phyloP scores from a whole-genome alignment of 306 rosid species.

The Luffa aegyptiaca region DNA sequence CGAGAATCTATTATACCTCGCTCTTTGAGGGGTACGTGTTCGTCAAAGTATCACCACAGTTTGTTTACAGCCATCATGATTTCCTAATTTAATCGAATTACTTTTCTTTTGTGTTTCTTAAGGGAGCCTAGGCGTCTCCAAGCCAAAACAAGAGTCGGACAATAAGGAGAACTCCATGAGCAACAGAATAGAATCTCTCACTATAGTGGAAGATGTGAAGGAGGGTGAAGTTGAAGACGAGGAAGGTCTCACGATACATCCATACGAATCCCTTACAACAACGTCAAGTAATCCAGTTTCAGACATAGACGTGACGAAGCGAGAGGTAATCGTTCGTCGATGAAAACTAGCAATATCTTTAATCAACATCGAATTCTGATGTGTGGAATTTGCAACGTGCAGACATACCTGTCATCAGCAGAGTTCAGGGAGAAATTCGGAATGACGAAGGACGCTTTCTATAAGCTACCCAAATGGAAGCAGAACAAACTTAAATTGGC shows the following conservation, averaged over 20 bases:
- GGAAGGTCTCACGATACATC: slow-evolving; percentile 61
- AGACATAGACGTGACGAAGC: slow-evolving; percentile 75
- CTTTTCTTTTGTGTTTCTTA: slow-evolving; percentile 10
- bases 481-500: slow-evolving; percentile 95
- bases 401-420: slow-evolving; percentile 69
- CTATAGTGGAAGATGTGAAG: slow-evolving; percentile 68
- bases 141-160: slow-evolving; percentile 30
- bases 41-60: background rate
- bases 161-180: slow-evolving; percentile 42
- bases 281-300: slow-evolving; percentile 41
- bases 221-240: slow-evolving; percentile 87
- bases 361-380: slow-evolving; percentile 16
- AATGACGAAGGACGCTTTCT: slow-evolving; percentile 66
- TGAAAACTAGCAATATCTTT: background rate
- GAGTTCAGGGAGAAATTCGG: slow-evolving; percentile 77
- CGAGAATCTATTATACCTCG: slow-evolving; percentile 64
- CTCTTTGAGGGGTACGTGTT: slow-evolving; percentile 50
- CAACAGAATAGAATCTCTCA: slow-evolving; percentile 49
- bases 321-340: slow-evolving; percentile 55
- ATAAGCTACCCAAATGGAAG: slow-evolving; percentile 92
- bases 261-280: slow-evolving; percentile 59
- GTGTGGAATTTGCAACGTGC: slow-evolving; percentile 24
- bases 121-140: slow-evolving; percentile 32
- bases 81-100: background rate
- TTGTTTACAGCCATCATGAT: background rate